Percentiles rank a stretch among this genome's conserved stretches.
Evolutionary conservation across 305 asterid species (phyloP).

Genomic region (Rubia occidens): DNA sequence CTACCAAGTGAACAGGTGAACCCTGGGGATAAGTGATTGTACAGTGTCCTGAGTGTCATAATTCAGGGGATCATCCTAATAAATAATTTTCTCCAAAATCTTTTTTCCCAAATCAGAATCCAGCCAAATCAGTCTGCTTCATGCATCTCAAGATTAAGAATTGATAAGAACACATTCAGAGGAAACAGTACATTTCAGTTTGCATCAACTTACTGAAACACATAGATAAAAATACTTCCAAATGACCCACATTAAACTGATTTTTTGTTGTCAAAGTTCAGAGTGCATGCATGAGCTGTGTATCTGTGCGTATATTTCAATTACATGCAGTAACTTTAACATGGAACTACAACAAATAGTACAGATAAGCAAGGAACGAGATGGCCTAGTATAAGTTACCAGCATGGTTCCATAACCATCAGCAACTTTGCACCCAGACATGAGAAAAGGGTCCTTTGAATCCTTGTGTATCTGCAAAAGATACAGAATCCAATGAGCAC

Average conservation of each 20-base stretch:
- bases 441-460: constrained; percentile 66
- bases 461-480: constrained; percentile 71
- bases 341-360: background rate
- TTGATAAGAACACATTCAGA: background rate
- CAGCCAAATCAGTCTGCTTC: background rate
- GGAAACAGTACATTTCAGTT: no score
- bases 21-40: no score
- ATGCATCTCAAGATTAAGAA: background rate
- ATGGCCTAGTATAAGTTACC: constrained; percentile 35
- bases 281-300: background rate
- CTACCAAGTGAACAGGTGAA: no score
- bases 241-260: background rate
- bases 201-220: no score
- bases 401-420: constrained; percentile 96
- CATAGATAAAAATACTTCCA: background rate
- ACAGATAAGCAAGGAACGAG: background rate
- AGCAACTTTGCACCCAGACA: constrained; percentile 97
- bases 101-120: background rate
- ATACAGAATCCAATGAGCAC: constrained; percentile 17
- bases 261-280: no score
- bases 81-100: no score
- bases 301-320: background rate
- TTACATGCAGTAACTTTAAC: background rate
- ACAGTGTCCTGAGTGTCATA: no score
- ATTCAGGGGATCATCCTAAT: no score